phyloP scores from a whole-genome alignment of 176 grass and related monocot species.

The Aegilops bicornis region DNA sequence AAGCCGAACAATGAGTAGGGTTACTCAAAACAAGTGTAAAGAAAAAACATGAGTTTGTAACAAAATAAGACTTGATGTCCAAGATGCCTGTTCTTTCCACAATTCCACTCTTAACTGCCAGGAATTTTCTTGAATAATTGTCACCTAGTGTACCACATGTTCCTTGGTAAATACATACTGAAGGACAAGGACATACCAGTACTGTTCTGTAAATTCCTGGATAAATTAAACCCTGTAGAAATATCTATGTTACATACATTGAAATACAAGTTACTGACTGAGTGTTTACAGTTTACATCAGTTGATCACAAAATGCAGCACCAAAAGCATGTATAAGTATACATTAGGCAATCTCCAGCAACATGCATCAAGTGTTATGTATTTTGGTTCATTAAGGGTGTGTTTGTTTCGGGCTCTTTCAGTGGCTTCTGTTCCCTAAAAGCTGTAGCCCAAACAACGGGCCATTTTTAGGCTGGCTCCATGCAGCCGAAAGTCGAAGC shows the following conservation, averaged over 20 bases:
- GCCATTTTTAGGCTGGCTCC: too few species aligned
- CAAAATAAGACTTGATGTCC: not conserved
- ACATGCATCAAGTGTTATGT: not conserved
- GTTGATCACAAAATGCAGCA: conserved; percentile 25
- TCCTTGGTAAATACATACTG: not conserved
- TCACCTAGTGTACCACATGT: not conserved
- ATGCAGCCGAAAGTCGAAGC: too few species aligned
- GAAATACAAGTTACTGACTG: not conserved
- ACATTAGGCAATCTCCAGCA: not conserved
- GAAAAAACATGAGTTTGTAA: not conserved
- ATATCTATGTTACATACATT: not conserved
- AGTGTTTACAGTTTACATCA: not conserved
- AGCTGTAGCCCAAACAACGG: too few species aligned
- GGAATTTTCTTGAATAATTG: not conserved
- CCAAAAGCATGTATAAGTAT: conserved; percentile 24
- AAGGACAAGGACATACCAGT: not conserved
- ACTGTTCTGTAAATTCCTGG: not conserved
- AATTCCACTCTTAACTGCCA: not conserved
- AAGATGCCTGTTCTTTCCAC: not conserved
- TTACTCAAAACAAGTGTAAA: not conserved
- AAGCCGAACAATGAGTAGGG: not conserved
- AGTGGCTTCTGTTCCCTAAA: too few species aligned
- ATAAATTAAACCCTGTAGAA: not conserved
- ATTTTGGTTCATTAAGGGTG: conserved; percentile 3
- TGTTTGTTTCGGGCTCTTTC: too few species aligned